Percentiles rank a stretch among this genome's conserved stretches.
These are phyloP conservation scores for Olyra latifolia DNA, from an alignment of 176 grass and related monocot species.

Conservation along the genomic window DNA sequence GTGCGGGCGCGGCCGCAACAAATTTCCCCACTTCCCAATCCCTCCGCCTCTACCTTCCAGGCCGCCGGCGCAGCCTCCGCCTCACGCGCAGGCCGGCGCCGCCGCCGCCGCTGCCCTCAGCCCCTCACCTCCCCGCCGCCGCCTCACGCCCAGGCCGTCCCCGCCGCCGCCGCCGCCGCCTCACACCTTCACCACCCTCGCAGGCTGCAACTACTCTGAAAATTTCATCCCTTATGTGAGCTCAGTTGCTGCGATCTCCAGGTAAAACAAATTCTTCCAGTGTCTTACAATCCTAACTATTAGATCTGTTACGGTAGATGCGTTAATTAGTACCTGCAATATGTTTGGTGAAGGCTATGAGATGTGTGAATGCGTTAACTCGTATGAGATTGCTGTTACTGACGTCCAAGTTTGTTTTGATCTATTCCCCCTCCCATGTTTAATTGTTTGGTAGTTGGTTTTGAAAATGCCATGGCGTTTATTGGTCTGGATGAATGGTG, in stretches of 20 bases:
- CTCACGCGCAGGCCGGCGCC: no score
- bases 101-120: no score
- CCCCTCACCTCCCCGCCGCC: no score
- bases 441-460: neutral
- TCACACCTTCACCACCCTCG: neutral
- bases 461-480: neutral
- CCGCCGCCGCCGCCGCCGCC: no score
- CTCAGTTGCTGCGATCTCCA: conserved; percentile 31
- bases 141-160: no score
- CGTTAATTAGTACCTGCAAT: neutral
- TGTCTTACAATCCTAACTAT: no score
- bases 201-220: neutral
- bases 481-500: neutral
- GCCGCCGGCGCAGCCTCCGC: no score
- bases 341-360: neutral
- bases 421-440: neutral
- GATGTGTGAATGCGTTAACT: neutral
- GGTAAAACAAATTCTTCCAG: conserved; percentile 19
- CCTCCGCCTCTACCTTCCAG: no score
- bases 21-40: no score
- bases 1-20: no score
- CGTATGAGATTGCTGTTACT: neutral
- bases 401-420: neutral
- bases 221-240: conserved; percentile 65
- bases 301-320: neutral